These are phyloP conservation scores for Rhododendron henanense DNA, from an alignment of 148 eudicot species.

Conservation along the genomic window DNA sequence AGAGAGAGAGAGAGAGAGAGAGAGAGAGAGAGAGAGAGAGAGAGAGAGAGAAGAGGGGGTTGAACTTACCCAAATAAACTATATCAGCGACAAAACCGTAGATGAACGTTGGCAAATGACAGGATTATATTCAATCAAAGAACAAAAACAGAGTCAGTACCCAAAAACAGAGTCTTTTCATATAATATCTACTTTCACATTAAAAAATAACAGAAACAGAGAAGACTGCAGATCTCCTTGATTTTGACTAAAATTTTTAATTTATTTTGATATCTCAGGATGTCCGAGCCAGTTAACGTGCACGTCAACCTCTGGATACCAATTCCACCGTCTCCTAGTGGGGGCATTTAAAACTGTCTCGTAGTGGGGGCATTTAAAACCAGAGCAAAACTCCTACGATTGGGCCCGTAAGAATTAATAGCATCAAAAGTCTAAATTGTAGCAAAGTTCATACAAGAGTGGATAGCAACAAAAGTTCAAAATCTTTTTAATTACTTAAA, in stretches of 20 bases:
- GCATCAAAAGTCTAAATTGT: background rate
- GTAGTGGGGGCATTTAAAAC: background rate
- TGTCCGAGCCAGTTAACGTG: background rate
- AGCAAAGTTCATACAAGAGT: background rate
- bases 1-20: constrained; percentile 1
- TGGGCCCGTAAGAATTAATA: background rate
- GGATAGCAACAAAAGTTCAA: background rate
- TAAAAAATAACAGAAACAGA: background rate
- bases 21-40: background rate
- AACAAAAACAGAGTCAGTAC: constrained; percentile 53
- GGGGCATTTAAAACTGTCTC: background rate
- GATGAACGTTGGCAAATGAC: constrained; percentile 44
- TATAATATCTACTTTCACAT: background rate
- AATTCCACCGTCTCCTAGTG: background rate
- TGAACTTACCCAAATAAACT: constrained; percentile 91
- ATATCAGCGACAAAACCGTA: constrained; percentile 38
- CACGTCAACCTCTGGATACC: background rate
- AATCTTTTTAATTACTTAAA: background rate
- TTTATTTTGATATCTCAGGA: background rate
- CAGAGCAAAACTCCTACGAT: background rate
- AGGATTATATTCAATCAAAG: constrained; percentile 19
- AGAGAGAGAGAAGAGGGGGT: background rate
- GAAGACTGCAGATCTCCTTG: constrained; percentile 44
- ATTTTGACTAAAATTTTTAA: background rate
- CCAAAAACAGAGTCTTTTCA: background rate